Base-by-base conservation (phyloP, 345 rosid species). In the Xanthoceras sorbifolium region DNA sequence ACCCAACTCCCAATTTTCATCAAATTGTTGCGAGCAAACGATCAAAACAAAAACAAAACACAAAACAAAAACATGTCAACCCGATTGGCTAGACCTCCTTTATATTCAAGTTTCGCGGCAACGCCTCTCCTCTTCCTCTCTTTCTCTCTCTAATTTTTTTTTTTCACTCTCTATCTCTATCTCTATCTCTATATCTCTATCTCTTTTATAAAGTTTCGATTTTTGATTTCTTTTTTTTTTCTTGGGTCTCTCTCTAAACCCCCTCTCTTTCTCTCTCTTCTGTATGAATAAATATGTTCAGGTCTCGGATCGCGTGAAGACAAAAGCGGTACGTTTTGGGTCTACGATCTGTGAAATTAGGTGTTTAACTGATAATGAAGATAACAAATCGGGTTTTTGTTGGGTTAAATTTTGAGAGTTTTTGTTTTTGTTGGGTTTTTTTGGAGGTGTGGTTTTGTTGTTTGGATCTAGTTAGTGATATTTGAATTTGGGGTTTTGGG, bases 31-130 rank as follows among this genome's bases (percentile, higher is more conserved):
- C 57, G 5, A 0, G 15, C 11, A 11, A 6, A 29, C 70, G 48
- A 64, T 74, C 32, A 64, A 9, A 48, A 48, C 20, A 12, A 14
- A 48, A 74, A 18, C 17, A 9, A 12, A 78, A 73, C 20, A 55
- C 60, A 42, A 66, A 65, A 64, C 7, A 9, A 18, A n/a, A 52
- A 67, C 25, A 57, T 2, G 6, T 48, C 2, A 67, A 46, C 20
- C 44, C 60, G 48, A 85, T 84, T 87, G 87, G 90, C 9, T 65
- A 50, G 55, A 32, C 42, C 20, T 76, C 82, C 85, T 70, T 82
- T 84, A 63, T 86, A 84, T 92, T 92, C 93, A 92, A 92, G 97
- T 92, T 92, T 92, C 94, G 93, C 94, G 97, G 97, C 92, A 92
- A 90, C 82, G 69, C 78, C 77, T 38, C 76, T 52, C 40, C 20